Evolutionary conservation across 352 stramenopile species (phyloP).

Genomic region (Phytophthora multivora): DNA sequence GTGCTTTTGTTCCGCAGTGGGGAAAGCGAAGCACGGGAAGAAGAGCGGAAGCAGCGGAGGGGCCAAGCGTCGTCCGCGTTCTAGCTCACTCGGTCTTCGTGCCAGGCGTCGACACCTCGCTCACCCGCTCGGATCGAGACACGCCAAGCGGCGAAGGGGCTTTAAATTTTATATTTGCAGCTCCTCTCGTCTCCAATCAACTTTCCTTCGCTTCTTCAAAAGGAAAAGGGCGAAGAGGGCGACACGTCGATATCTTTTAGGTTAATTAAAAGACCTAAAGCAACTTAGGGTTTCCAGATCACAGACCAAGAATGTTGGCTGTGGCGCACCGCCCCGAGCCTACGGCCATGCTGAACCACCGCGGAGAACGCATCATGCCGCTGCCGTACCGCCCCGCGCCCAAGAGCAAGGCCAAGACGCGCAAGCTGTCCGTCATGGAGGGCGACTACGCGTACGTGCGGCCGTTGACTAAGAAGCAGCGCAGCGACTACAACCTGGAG

Average conservation of each 20-base stretch:
- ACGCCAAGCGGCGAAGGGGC: constrained; percentile 18
- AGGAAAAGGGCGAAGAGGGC: constrained; percentile 38
- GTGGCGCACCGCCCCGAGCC: constrained; percentile 26
- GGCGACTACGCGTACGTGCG: constrained; percentile 25
- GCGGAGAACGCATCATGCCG: constrained; percentile 44
- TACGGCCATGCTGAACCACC: constrained; percentile 40
- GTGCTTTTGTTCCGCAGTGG: constrained; percentile 32
- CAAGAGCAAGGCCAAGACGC: constrained; percentile 38
- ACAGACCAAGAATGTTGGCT: constrained; percentile 27
- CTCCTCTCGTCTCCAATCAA: constrained; percentile 7
- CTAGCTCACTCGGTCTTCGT: constrained; percentile 10
- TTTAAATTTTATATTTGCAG: constrained; percentile 21
- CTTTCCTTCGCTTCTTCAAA: constrained; percentile 38
- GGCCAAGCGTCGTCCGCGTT: background rate
- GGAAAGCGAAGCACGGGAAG: constrained; percentile 30
- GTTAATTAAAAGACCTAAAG: too few relatives aligned
- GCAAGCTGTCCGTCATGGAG: constrained; percentile 45
- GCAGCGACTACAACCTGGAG: constrained; percentile 31
- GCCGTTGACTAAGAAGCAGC: constrained; percentile 42
- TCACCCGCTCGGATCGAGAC: constrained; percentile 12
- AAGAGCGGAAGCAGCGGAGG: constrained; percentile 28
- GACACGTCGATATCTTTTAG: constrained; percentile 8
- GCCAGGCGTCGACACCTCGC: constrained; percentile 22
- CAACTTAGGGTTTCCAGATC: background rate
- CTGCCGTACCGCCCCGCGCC: constrained; percentile 15